Conservation (phyloP, 345 rosid species). For the Murraya koenigii region DNA sequence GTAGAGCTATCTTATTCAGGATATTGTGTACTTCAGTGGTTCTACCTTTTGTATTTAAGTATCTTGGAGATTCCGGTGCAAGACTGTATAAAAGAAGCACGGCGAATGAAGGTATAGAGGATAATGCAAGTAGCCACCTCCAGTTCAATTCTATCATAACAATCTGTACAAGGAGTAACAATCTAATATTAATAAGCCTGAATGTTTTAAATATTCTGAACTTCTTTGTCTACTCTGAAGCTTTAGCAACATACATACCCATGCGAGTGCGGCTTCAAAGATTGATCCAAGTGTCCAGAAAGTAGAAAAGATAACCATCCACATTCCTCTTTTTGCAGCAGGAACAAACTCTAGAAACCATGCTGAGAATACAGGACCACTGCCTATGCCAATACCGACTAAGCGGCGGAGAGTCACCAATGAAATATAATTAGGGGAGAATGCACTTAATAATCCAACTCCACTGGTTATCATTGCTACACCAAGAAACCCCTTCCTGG, state of each 20-base stretch:
- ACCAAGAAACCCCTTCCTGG: constrained; percentile 56
- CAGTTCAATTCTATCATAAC: too few species aligned
- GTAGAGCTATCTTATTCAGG: constrained; percentile 41
- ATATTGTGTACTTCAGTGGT: constrained; percentile 38
- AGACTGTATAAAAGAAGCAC: constrained; percentile 39
- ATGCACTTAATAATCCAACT: constrained; percentile 53
- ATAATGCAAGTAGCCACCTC: too few species aligned
- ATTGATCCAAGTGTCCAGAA: constrained; percentile 38
- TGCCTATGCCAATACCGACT: constrained; percentile 59
- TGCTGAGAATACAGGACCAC: constrained; percentile 53
- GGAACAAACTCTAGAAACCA: constrained; percentile 68
- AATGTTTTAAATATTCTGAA: too few species aligned
- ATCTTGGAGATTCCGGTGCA: constrained; percentile 64
- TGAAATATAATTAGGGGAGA: constrained; percentile 41
- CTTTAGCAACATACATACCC: too few species aligned
- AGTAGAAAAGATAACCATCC: constrained; percentile 53
- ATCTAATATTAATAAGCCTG: too few species aligned
- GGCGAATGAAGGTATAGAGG: too few species aligned
- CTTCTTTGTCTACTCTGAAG: too few species aligned
- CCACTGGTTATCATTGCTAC: constrained; percentile 42
- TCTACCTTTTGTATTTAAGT: constrained; percentile 44
- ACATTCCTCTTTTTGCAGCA: constrained; percentile 47
- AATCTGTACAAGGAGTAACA: too few species aligned
- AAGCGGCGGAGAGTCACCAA: constrained; percentile 37
- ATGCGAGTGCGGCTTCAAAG: too few species aligned